phyloP scores from a whole-genome alignment of 176 grass and related monocot genomes.

The Cenchrus purpureus region DNA sequence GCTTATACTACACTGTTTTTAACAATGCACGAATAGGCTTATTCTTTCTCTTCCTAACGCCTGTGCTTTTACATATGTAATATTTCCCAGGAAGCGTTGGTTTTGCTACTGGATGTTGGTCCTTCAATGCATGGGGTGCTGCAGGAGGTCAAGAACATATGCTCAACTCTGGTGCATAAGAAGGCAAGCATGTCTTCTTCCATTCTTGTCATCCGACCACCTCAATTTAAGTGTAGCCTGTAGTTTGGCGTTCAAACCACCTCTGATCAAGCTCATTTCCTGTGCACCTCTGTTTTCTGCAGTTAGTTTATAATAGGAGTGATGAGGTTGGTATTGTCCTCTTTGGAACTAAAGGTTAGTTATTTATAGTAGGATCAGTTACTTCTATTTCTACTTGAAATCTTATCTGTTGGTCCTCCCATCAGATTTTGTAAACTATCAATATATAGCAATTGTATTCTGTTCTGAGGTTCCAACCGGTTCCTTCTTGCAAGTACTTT shows the following conservation, averaged over 20 bases:
- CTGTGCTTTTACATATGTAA: background rate
- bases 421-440: background rate
- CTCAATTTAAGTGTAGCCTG: background rate
- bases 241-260: background rate
- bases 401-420: background rate
- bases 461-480: background rate
- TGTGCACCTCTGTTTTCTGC: conserved; percentile 23
- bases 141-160: conserved; percentile 67
- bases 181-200: conserved; percentile 56
- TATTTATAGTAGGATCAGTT: background rate
- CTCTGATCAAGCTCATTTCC: conserved; percentile 3
- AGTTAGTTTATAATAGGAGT: conserved; percentile 74
- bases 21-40: too few relatives aligned
- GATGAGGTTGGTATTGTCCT: conserved; percentile 77
- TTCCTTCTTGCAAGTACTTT: background rate
- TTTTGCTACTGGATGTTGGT: conserved; percentile 87
- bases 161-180: conserved; percentile 79
- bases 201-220: background rate
- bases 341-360: conserved; percentile 79
- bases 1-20: background rate
- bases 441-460: background rate
- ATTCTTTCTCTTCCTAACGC: background rate
- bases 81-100: conserved; percentile 63
- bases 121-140: conserved; percentile 86
- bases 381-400: background rate